Conservation (phyloP, 176 grass and related monocot genomes). For the Hordeum marinum region DNA sequence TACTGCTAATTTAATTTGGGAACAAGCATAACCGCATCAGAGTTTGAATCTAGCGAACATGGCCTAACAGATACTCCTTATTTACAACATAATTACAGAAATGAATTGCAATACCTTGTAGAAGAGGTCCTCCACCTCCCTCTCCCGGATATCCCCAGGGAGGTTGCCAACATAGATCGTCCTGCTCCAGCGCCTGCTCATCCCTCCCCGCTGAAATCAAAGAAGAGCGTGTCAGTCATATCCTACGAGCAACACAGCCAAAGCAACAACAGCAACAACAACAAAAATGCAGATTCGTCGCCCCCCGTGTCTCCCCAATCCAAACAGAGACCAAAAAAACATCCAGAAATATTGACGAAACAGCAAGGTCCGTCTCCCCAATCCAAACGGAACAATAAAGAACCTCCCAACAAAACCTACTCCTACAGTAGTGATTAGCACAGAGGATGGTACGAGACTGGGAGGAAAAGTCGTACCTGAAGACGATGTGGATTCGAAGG, state of each 20-base stretch:
- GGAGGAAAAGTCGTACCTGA: background rate
- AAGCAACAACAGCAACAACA: too few relatives aligned
- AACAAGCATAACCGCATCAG: background rate
- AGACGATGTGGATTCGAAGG: background rate
- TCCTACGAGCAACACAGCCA: background rate
- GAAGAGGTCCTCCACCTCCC: slow-evolving; percentile 93
- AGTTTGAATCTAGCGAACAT: background rate
- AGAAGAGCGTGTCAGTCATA: background rate
- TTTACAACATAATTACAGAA: background rate
- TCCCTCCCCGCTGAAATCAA: slow-evolving; percentile 27
- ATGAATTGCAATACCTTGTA: slow-evolving; percentile 44
- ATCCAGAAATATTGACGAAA: too few relatives aligned
- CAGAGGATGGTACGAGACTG: background rate
- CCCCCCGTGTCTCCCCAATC: background rate
- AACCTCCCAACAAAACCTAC: background rate
- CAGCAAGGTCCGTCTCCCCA: too few relatives aligned
- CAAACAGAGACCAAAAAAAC: background rate
- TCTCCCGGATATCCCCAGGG: slow-evolving; percentile 90
- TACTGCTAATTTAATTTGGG: background rate
- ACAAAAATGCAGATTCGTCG: background rate
- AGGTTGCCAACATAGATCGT: slow-evolving; percentile 96
- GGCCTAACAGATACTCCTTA: background rate
- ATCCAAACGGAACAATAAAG: background rate
- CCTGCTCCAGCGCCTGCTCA: slow-evolving; percentile 83
- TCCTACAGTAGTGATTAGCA: background rate